Percentiles rank a stretch among this genome's conserved stretches.
These are phyloP conservation scores for Cynara cardunculus DNA, from an alignment of 129 eudicot species.

Conservation along the genomic window DNA sequence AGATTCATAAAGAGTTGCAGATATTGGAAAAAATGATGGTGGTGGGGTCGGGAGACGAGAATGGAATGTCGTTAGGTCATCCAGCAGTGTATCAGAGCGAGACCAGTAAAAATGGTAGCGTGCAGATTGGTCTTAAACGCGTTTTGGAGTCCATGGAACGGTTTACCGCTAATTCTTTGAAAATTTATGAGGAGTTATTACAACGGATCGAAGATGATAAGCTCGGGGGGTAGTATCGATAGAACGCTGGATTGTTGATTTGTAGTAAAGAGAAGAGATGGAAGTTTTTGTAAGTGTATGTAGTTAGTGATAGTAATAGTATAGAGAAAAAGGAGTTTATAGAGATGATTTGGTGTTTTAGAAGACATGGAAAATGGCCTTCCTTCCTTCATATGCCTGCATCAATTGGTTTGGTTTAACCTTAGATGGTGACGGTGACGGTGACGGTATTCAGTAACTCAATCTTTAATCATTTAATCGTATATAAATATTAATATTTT, in stretches of 20 bases:
- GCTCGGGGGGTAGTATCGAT: conserved; percentile 37
- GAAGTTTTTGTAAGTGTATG: not conserved
- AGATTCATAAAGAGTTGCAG: conserved; percentile 77
- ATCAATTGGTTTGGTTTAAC: not conserved
- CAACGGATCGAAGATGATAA: conserved; percentile 74
- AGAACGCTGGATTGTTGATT: not conserved
- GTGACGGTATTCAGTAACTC: not conserved
- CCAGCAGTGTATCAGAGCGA: conserved; percentile 83
- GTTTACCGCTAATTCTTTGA: conserved; percentile 55
- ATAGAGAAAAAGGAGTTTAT: not conserved
- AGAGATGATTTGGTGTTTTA: not conserved
- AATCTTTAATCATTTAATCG: too few species aligned
- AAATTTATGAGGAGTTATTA: conserved; percentile 71
- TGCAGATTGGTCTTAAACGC: conserved; percentile 71
- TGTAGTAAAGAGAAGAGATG: not conserved
- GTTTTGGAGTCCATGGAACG: conserved; percentile 84
- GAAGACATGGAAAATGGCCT: not conserved
- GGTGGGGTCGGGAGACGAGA: conserved; percentile 35
- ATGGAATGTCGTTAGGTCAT: conserved; percentile 38
- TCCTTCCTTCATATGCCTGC: not conserved
- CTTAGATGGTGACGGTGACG: not conserved
- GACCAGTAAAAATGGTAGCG: conserved; percentile 62
- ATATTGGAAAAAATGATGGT: conserved; percentile 75
- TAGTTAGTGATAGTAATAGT: not conserved
- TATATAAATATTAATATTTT: not conserved